These are phyloP conservation scores for Lumnitzera racemosa DNA, from an alignment of 345 rosid species.

Conservation along the genomic window DNA sequence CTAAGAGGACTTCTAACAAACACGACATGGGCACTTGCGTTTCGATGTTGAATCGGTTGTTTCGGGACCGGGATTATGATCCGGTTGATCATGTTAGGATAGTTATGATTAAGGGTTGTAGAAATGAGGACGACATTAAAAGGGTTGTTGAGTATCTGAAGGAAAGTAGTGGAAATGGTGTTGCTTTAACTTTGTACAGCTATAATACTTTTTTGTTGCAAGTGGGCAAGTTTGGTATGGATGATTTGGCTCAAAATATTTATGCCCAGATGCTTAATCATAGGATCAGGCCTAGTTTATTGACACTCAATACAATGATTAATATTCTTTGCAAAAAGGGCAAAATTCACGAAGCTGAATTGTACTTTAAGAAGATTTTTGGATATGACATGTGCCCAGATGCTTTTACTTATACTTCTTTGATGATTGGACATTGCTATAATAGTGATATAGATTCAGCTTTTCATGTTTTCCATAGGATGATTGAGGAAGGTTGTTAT, in stretches of 20 bases:
- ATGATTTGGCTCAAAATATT: constrained; percentile 32
- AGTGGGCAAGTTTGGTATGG: constrained; percentile 48
- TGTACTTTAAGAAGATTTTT: constrained; percentile 36
- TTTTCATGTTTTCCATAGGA: constrained; percentile 39
- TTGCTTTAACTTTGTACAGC: constrained; percentile 40
- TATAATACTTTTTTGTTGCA: constrained; percentile 53
- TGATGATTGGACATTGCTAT: constrained; percentile 65
- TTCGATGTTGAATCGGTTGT: constrained; percentile 47
- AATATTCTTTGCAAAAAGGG: constrained; percentile 51
- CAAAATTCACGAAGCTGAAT: constrained; percentile 40
- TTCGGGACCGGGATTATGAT: constrained; percentile 24
- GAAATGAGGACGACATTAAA: constrained; percentile 35
- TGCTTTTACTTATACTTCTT: constrained; percentile 45
- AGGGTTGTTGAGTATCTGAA: constrained; percentile 38
- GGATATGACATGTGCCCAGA: constrained; percentile 41
- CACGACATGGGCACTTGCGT: constrained; percentile 35
- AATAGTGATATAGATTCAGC: constrained; percentile 38
- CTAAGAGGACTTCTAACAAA: constrained; percentile 39
- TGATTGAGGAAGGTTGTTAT: constrained; percentile 47
- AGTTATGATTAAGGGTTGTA: constrained; percentile 49
- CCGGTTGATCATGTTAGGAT: constrained; percentile 51
- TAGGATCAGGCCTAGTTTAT: constrained; percentile 45
- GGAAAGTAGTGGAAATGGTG: constrained; percentile 21
- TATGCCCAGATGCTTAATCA: constrained; percentile 30
- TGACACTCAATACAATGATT: constrained; percentile 53